Base-by-base conservation (phyloP, 257 asterid genomes). In the Fraxinus quadrangulata region DNA sequence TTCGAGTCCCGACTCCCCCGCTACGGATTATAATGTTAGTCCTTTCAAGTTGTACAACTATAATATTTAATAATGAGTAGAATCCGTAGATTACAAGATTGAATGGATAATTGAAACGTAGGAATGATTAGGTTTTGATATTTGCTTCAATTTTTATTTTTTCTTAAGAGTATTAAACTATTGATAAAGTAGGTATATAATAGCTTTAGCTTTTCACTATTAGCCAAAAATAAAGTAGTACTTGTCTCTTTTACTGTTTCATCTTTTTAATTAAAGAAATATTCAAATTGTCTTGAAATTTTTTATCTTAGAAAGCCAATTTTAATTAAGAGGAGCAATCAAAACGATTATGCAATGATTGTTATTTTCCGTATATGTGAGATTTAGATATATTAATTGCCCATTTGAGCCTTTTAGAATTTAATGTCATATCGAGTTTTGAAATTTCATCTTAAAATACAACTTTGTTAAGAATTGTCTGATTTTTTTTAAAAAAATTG, bases 61-160 rank as follows among this genome's bases (percentile, higher is more conserved):
- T 40, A 40, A 10, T 39, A 39, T 39, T 23, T 61, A 21, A 63
- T 63, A 63, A 63, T 63, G 69, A 26, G 36, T 4, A 23, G 7
- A 63, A 63, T 63, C 36, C 69, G 69, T 63, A 63, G 16, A 63
- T 23, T 63, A 63, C 36, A 63, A 24, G 69, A 26, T 63, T 63
- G 23, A 26, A 63, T 1, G 36, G 33, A 12, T 63, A 26, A 63
- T 11, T 61, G 6, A 63, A 63, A 17, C 8, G 69, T 1, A 63
- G 5, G 36, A 63, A 63, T 63, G 36, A 63, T 63, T 63, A 10
- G 36, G 8, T 26, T 26, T 63, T 9, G 26, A 24, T 12, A 3
- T 59, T 59, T 59, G 16, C 67, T 2, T 63, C 69, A 12, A 10
- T 3, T 2, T 63, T 3, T 12, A 0, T 63, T 24, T 4, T 10